Percentiles rank a stretch among this genome's conserved stretches.
These are phyloP conservation scores for Silene vulgaris DNA, from an alignment of 179 eudicot species.

Conservation along the genomic window DNA sequence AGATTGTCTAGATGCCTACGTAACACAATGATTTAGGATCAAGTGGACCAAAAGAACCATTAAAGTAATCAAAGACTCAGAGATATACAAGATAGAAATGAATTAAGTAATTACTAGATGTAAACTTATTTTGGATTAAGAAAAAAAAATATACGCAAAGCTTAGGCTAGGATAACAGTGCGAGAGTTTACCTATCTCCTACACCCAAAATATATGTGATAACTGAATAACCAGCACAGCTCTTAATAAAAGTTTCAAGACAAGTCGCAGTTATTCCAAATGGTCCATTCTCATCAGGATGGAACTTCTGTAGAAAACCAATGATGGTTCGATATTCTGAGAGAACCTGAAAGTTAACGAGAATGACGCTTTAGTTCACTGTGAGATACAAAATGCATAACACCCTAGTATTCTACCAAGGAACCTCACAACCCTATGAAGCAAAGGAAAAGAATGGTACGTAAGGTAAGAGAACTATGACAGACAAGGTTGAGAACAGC, in stretches of 20 bases:
- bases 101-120: neutral
- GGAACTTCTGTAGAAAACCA: conserved; percentile 89
- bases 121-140: neutral
- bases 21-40: conserved; percentile 21
- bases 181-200: conserved; percentile 75
- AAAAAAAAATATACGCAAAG: neutral
- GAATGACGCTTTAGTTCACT: conserved; percentile 3
- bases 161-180: neutral
- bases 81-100: neutral
- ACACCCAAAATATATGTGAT: conserved; percentile 93
- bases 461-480: neutral
- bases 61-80: neutral
- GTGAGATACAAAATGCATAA: conserved; percentile 6
- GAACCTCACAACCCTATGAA: neutral
- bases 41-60: neutral
- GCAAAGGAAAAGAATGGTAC: neutral
- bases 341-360: conserved; percentile 53
- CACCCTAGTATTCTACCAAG: conserved; percentile 6
- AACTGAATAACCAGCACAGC: conserved; percentile 98
- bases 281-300: conserved; percentile 86
- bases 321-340: conserved; percentile 86
- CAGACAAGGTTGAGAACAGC: neutral
- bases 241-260: conserved; percentile 93
- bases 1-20: conserved; percentile 94
- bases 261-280: conserved; percentile 96